phyloP scores from a whole-genome alignment of 2,329 filamentous ascomycete species.

The Pseudogymnoascus sp. region DNA sequence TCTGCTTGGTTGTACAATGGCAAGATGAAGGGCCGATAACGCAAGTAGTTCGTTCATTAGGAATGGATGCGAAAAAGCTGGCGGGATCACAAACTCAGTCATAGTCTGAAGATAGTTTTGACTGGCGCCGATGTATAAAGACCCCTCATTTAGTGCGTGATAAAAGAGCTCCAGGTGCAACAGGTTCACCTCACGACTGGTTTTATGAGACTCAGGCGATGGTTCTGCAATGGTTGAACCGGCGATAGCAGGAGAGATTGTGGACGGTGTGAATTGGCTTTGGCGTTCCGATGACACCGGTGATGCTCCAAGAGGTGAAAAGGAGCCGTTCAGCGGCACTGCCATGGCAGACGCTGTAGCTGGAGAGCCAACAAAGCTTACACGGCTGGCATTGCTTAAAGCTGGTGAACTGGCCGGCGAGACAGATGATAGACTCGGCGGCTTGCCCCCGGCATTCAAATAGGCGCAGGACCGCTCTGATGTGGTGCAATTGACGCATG shows the following conservation, averaged over 20 bases:
- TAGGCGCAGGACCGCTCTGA: constrained; percentile 18
- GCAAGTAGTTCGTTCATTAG: constrained; percentile 32
- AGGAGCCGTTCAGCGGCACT: background rate
- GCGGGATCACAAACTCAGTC: constrained; percentile 16
- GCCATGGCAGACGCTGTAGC: background rate
- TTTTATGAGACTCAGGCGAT: background rate
- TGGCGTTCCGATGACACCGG: background rate
- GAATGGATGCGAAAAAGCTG: constrained; percentile 26
- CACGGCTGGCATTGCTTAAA: background rate
- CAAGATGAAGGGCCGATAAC: constrained; percentile 31
- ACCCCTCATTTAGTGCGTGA: constrained; percentile 21
- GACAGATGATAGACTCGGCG: background rate
- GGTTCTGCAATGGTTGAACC: background rate
- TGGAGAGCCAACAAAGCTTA: background rate
- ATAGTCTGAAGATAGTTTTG: background rate
- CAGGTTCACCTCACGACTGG: constrained; percentile 20
- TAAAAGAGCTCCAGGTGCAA: constrained; percentile 39
- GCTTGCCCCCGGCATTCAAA: background rate
- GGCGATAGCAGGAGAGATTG: background rate
- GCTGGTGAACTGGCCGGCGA: background rate
- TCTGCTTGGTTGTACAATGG: constrained; percentile 23
- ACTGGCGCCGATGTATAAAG: background rate
- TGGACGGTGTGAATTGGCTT: background rate
- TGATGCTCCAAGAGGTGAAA: background rate
- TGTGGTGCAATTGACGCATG: constrained; percentile 29